Evolutionary conservation across 164 flowering plant species (phyloP).

Genomic region (Chimonanthus praecox): DNA sequence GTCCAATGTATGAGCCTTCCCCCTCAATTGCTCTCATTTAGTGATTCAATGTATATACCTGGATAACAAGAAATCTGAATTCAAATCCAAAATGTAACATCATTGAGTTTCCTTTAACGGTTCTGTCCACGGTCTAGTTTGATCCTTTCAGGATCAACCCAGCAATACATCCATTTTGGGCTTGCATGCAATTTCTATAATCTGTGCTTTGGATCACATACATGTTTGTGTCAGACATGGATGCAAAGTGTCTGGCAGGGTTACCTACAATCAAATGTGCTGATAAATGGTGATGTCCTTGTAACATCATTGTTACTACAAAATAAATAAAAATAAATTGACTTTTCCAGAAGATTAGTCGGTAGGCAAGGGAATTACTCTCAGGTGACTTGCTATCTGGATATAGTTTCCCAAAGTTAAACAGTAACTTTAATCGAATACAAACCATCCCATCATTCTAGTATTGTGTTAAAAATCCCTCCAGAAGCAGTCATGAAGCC

Average conservation of each 20-base stretch:
- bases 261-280: neutral
- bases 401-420: neutral
- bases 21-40: neutral
- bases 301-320: neutral
- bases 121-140: neutral
- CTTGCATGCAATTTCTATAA: neutral
- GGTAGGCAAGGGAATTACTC: neutral
- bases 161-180: neutral
- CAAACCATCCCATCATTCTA: neutral
- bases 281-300: neutral
- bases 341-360: neutral
- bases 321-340: neutral
- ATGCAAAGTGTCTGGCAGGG: neutral
- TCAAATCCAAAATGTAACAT: neutral
- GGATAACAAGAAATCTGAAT: neutral
- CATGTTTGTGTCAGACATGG: neutral
- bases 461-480: neutral
- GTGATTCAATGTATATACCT: neutral
- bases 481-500: neutral
- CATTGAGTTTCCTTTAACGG: neutral
- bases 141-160: neutral
- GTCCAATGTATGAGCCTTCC: slow-evolving; percentile 61
- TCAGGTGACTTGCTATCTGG: neutral
- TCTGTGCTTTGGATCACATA: neutral
- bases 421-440: neutral